phyloP scores from a whole-genome alignment of 805 yeast genomes.

The Ogataea nakhonphanomensis region DNA sequence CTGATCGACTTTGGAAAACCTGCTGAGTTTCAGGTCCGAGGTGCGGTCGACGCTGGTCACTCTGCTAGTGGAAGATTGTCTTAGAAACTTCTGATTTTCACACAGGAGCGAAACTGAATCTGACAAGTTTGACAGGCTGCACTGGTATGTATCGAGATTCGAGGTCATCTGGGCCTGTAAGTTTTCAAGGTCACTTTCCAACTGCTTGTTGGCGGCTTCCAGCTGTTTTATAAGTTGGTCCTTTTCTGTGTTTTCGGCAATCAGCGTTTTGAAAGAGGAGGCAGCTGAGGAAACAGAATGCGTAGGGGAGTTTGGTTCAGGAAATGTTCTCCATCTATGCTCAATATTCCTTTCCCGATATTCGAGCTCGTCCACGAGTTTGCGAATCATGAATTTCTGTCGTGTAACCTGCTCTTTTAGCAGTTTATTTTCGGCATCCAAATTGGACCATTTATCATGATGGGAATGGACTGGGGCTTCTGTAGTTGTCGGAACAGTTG shows the following conservation, averaged over 20 bases:
- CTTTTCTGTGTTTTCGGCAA: constrained; percentile 9
- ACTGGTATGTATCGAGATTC: constrained; percentile 16
- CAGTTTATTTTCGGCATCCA: constrained; percentile 21
- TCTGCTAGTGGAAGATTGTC: background rate
- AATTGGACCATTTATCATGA: constrained; percentile 18
- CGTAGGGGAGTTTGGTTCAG: constrained; percentile 7
- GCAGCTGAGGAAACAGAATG: constrained; percentile 10
- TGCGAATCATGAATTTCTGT: constrained; percentile 26
- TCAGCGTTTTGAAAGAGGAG: constrained; percentile 14
- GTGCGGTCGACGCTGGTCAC: background rate
- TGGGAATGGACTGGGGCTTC: background rate
- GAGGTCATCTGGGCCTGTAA: constrained; percentile 18
- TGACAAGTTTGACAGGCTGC: constrained; percentile 17
- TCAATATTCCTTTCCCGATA: constrained; percentile 3
- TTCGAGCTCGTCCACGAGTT: constrained; percentile 23
- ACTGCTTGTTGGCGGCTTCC: constrained; percentile 5
- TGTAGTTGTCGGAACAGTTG: background rate
- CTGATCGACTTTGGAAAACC: constrained; percentile 5
- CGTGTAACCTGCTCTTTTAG: constrained; percentile 26
- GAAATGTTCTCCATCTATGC: background rate
- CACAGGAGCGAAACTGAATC: constrained; percentile 21
- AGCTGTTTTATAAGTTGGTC: constrained; percentile 8
- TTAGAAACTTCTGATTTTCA: constrained; percentile 21
- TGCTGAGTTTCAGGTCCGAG: constrained; percentile 8
- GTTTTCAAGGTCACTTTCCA: constrained; percentile 7